phyloP scores from a whole-genome alignment of 2,329 filamentous ascomycete genomes.

The Xylaria polymorpha region DNA sequence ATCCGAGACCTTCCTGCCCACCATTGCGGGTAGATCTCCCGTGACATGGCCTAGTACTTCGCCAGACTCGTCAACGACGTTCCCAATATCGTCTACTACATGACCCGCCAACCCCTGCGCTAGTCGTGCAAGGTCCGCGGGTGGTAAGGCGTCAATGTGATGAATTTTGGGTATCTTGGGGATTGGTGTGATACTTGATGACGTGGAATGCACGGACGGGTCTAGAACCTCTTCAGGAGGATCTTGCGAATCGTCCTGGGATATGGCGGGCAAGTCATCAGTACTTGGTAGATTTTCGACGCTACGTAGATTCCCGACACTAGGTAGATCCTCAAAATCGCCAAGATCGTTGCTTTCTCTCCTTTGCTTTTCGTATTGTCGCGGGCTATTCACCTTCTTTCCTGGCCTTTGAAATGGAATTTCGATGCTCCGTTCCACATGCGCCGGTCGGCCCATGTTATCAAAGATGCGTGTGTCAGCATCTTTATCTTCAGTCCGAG shows the following conservation, averaged over 20 bases:
- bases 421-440: constrained; percentile 49
- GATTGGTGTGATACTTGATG: constrained; percentile 56
- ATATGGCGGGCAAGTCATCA: constrained; percentile 41
- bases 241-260: constrained; percentile 46
- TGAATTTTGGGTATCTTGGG: constrained; percentile 57
- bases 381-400: constrained; percentile 36
- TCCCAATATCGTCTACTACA: constrained; percentile 65
- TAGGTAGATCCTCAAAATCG: constrained; percentile 43
- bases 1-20: constrained; percentile 60
- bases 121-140: constrained; percentile 50
- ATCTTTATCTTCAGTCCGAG: constrained; percentile 5
- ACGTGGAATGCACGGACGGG: constrained; percentile 48
- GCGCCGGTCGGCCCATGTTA: constrained; percentile 50
- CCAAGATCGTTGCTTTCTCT: constrained; percentile 38
- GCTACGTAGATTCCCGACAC: constrained; percentile 33
- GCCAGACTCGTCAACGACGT: constrained; percentile 62
- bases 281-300: constrained; percentile 35
- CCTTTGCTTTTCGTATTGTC: constrained; percentile 31
- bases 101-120: constrained; percentile 60
- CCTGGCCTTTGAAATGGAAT: constrained; percentile 48
- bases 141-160: constrained; percentile 52
- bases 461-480: constrained; percentile 39
- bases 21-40: constrained; percentile 66
- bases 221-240: constrained; percentile 52
- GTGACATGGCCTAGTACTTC: constrained; percentile 64